Evolutionary conservation across 257 asterid genomes (phyloP), one percentile per base, ranked within the genome.

Genomic region (Rauvolfia tetraphylla): DNA sequence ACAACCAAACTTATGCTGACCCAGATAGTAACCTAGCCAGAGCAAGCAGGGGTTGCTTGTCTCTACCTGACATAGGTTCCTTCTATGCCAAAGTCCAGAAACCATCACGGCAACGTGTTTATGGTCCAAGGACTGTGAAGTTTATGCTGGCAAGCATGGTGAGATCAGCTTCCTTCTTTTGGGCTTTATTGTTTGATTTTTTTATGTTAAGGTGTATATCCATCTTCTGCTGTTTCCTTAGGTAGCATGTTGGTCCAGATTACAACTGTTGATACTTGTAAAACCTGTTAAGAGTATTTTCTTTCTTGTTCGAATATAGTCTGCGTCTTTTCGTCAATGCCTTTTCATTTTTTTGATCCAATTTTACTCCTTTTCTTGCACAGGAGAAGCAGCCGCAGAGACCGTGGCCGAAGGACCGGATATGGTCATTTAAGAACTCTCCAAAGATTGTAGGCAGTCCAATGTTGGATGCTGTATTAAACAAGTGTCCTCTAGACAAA

Each of bases 361-460:
- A 41, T 18, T 36, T 65, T 29, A 42, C 41, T 72, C 29, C 11
- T 72, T 48, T 68, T 1, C 33, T 63, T 75, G 22, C 57, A 23
- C 92, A 95, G 99, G 97, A 91, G 86, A 95, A 88, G 87, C 97
- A 90, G 78, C 88, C 90, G 1, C 97, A 95, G 87, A 88, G 93
- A 85, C 81, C 96, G 2, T 95, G 99, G 99, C 97, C 98, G 0
- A 95, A 88, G 87, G 98, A 91, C 73, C 78, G 89, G 53, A 91
- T 95, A 81, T 95, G 99, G 99, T 86, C 97, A 39, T 95, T 90
- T 88, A 88, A 86, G 81, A 85, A 85, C 83, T 76, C 79, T 42
- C 85, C 83, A 13, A 90, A 84, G 84, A 58, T 95, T 3, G 78
- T 93, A 15, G 99, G 98, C 42, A 93, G 96, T 76, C 99, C 99